Percentiles rank a stretch among this genome's conserved stretches.
Conservation (phyloP, 768 basidiomycete genomes). For the Hypholoma fasciculare region DNA sequence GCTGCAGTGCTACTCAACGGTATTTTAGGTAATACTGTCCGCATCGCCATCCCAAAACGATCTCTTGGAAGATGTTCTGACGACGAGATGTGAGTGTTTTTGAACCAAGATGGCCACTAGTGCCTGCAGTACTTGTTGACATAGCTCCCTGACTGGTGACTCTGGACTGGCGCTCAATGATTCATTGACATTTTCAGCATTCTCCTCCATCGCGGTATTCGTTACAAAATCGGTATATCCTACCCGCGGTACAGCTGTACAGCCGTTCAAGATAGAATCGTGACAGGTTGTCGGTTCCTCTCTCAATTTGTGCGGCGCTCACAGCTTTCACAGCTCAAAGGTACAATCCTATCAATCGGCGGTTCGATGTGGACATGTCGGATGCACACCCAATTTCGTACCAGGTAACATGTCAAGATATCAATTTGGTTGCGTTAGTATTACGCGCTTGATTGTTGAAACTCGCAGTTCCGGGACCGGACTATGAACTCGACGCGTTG, state of each 20-base stretch:
- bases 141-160: too few relatives aligned
- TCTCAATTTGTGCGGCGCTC: background rate
- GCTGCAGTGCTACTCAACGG: background rate
- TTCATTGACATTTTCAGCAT: too few relatives aligned
- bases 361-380: background rate
- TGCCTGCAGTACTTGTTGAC: too few relatives aligned
- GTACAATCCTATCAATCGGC: background rate
- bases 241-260: too few relatives aligned
- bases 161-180: too few relatives aligned
- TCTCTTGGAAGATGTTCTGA: too few relatives aligned
- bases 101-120: too few relatives aligned
- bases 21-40: background rate
- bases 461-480: background rate
- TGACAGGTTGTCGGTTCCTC: too few relatives aligned
- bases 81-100: too few relatives aligned
- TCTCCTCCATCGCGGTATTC: too few relatives aligned
- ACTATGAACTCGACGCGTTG: background rate
- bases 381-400: background rate
- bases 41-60: background rate
- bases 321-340: background rate
- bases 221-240: too few relatives aligned
- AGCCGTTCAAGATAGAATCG: too few relatives aligned
- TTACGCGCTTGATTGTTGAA: background rate
- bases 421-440: background rate
- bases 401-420: background rate